These are phyloP conservation scores for Nannochloris sp. DNA, from an alignment of 139 green algal genomes.

Conservation along the genomic window DNA sequence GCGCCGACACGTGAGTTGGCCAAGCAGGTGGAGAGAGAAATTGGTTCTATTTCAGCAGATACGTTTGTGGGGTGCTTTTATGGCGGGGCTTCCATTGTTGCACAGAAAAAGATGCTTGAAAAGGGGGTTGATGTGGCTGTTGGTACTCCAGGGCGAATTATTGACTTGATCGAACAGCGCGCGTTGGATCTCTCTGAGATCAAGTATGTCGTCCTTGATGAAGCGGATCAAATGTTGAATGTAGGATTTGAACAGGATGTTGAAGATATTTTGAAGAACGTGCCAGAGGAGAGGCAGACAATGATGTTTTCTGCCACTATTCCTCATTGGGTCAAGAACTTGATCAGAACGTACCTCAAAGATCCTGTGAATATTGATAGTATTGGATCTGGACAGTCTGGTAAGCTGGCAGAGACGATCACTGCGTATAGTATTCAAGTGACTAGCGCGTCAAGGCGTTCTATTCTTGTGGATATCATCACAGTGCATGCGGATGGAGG, in stretches of 20 bases:
- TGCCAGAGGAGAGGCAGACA: constrained; percentile 76
- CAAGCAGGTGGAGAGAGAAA: constrained; percentile 92
- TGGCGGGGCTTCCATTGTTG: constrained; percentile 68
- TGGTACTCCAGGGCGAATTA: constrained; percentile 91
- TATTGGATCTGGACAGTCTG: constrained; percentile 73
- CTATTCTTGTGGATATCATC: constrained; percentile 79
- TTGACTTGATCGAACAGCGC: constrained; percentile 86
- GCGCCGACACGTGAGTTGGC: constrained; percentile 96
- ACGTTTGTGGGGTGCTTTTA: constrained; percentile 78
- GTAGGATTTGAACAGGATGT: constrained; percentile 98
- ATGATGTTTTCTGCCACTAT: constrained; percentile 96
- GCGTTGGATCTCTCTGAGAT: constrained; percentile 62
- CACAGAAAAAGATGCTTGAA: constrained; percentile 58
- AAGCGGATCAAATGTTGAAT: constrained; percentile 96
- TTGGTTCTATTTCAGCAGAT: constrained; percentile 54
- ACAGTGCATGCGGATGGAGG: constrained; percentile 64
- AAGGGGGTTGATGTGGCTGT: constrained; percentile 88
- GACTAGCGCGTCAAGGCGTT: constrained; percentile 16
- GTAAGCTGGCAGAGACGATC: constrained; percentile 69
- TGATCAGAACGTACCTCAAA: constrained; percentile 63
- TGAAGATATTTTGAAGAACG: constrained; percentile 78
- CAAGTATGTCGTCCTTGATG: constrained; percentile 87
- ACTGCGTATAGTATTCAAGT: constrained; percentile 40
- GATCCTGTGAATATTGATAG: constrained; percentile 86
- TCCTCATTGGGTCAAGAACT: constrained; percentile 88